Evolutionary conservation across 2,329 filamentous ascomycete species (phyloP).

Genomic region (Alternaria incomplexa): DNA sequence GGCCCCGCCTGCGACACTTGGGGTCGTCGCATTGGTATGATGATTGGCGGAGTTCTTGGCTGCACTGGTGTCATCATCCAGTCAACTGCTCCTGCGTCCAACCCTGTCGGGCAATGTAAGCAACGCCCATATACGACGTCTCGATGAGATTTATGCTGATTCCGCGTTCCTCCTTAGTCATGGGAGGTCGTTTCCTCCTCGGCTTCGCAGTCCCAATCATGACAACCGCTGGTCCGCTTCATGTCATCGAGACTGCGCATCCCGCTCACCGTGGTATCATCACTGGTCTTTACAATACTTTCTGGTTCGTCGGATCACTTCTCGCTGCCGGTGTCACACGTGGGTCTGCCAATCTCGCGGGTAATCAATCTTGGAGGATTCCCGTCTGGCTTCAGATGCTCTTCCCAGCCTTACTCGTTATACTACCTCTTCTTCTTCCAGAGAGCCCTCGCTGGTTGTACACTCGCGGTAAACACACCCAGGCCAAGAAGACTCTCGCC

Average conservation of each 20-base stretch:
- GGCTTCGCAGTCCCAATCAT: constrained; percentile 66
- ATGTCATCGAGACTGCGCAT: constrained; percentile 66
- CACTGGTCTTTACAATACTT: constrained; percentile 53
- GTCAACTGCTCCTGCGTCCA: constrained; percentile 51
- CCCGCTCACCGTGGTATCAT: constrained; percentile 62
- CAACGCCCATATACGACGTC: not conserved
- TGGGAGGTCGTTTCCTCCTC: constrained; percentile 64
- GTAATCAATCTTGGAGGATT: constrained; percentile 28
- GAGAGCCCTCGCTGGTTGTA: constrained; percentile 59
- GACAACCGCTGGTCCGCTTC: constrained; percentile 63
- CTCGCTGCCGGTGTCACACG: constrained; percentile 35
- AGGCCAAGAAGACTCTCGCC: constrained; percentile 62
- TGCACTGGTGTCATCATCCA: constrained; percentile 58
- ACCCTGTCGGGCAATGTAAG: constrained; percentile 48
- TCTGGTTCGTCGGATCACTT: constrained; percentile 51
- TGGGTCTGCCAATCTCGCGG: constrained; percentile 22
- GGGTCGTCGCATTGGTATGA: constrained; percentile 55
- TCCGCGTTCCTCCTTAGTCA: constrained; percentile 41
- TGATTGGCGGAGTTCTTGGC: constrained; percentile 58
- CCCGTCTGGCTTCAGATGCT: constrained; percentile 37
- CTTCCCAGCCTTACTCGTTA: constrained; percentile 50
- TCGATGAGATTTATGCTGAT: not conserved
- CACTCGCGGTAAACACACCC: constrained; percentile 58
- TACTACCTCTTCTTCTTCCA: constrained; percentile 58
- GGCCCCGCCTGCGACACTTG: constrained; percentile 55